Conservation (phyloP, 2,329 filamentous ascomycete genomes). For the Chaetomium globosum region DNA sequence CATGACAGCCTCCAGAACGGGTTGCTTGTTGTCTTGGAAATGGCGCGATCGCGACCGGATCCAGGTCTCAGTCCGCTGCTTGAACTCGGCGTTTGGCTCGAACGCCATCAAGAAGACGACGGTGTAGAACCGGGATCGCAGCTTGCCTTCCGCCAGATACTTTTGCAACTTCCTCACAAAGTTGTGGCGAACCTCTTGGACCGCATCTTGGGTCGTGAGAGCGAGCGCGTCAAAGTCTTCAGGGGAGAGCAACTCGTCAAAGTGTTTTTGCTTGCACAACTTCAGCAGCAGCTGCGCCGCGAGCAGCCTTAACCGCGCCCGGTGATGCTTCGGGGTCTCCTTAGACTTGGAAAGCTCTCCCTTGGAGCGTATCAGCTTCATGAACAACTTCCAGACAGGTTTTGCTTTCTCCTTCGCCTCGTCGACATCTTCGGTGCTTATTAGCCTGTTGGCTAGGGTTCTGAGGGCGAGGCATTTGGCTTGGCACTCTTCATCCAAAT, state of each 20-base stretch:
- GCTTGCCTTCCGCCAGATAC: slow-evolving; percentile 73
- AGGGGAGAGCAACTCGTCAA: slow-evolving; percentile 74
- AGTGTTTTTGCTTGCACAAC: slow-evolving; percentile 72
- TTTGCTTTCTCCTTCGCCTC: slow-evolving; percentile 62
- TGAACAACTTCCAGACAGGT: slow-evolving; percentile 77
- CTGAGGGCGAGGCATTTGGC: slow-evolving; percentile 84
- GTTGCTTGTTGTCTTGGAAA: slow-evolving; percentile 62
- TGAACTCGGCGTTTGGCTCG: slow-evolving; percentile 76
- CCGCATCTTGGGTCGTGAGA: slow-evolving; percentile 76
- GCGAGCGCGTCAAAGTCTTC: slow-evolving; percentile 80
- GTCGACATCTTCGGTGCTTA: slow-evolving; percentile 58
- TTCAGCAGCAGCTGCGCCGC: slow-evolving; percentile 83
- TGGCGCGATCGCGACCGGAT: slow-evolving; percentile 76
- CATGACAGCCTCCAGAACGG: slow-evolving; percentile 77
- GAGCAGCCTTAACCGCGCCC: slow-evolving; percentile 75
- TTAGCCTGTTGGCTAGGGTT: slow-evolving; percentile 81
- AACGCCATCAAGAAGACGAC: slow-evolving; percentile 90
- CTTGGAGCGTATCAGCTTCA: slow-evolving; percentile 70
- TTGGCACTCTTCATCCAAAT: slow-evolving; percentile 76
- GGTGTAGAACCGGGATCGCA: slow-evolving; percentile 79
- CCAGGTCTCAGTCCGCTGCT: slow-evolving; percentile 80
- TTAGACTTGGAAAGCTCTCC: slow-evolving; percentile 79
- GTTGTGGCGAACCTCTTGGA: slow-evolving; percentile 70
- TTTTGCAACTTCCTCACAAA: slow-evolving; percentile 90
- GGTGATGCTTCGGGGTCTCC: slow-evolving; percentile 76